phyloP scores from a whole-genome alignment of 768 basidiomycete species.

The Phlegmacium glaucopus region DNA sequence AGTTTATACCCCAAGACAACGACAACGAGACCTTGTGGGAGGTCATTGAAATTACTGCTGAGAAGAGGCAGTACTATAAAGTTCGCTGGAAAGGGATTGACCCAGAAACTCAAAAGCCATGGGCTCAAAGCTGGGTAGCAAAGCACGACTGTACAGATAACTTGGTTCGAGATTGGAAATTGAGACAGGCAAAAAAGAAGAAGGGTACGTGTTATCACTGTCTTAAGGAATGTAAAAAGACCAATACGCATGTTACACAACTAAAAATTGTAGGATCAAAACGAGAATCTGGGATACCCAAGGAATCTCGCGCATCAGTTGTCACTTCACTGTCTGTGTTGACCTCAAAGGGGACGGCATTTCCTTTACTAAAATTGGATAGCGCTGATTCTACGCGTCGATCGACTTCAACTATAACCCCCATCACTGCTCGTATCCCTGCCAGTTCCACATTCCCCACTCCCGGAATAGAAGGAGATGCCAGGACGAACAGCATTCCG shows the following conservation, averaged over 20 bases:
- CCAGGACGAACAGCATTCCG: too few relatives aligned
- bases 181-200: conserved; percentile 30
- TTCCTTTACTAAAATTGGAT: conserved; percentile 9
- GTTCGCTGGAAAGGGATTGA: conserved; percentile 72
- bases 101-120: conserved; percentile 58
- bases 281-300: background rate
- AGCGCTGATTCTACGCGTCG: background rate
- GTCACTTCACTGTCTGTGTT: too few relatives aligned
- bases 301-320: background rate
- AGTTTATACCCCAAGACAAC: conserved; percentile 49
- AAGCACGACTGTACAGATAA: conserved; percentile 67
- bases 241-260: too few relatives aligned
- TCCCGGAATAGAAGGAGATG: too few relatives aligned
- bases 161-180: conserved; percentile 63
- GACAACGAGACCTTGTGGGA: conserved; percentile 59
- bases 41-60: conserved; percentile 60
- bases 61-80: conserved; percentile 55
- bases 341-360: conserved; percentile 1
- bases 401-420: conserved; percentile 10
- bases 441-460: background rate
- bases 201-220: too few relatives aligned
- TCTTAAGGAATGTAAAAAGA: too few relatives aligned
- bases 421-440: conserved; percentile 4
- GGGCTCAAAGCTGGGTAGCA: conserved; percentile 66
- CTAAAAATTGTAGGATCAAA: too few relatives aligned